These are phyloP conservation scores for Brassica nigra DNA, from an alignment of 345 rosid species.

Conservation along the genomic window DNA sequence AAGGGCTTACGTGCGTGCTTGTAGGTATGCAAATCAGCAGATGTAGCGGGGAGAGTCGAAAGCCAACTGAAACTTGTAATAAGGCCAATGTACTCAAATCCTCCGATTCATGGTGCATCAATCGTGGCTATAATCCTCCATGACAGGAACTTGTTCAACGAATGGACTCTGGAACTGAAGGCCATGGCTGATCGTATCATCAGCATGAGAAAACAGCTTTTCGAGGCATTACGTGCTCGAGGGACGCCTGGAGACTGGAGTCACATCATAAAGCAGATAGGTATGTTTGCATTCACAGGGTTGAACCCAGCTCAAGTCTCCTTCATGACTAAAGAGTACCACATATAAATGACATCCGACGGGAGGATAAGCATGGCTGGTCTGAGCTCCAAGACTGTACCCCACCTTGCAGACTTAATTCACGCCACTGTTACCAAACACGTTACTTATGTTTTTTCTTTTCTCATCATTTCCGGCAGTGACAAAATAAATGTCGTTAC, in stretches of 20 bases:
- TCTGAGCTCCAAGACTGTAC: slow-evolving; percentile 66
- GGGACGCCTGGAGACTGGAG: slow-evolving; percentile 83
- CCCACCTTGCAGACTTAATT: slow-evolving; percentile 59
- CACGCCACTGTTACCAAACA: slow-evolving; percentile 40
- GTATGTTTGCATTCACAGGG: slow-evolving; percentile 82
- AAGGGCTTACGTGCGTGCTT: not conserved
- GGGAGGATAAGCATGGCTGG: slow-evolving; percentile 93
- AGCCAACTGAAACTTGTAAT: slow-evolving; percentile 89
- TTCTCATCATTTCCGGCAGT: slow-evolving; percentile 5
- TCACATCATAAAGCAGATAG: slow-evolving; percentile 76
- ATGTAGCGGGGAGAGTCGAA: slow-evolving; percentile 73
- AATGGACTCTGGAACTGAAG: slow-evolving; percentile 82
- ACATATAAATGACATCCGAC: slow-evolving; percentile 75
- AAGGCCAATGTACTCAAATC: slow-evolving; percentile 90
- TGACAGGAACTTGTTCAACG: slow-evolving; percentile 62
- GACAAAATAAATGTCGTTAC: slow-evolving; percentile 1
- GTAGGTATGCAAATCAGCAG: slow-evolving; percentile 85
- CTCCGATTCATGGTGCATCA: slow-evolving; percentile 91
- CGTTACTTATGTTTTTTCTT: not conserved
- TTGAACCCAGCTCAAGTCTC: slow-evolving; percentile 63
- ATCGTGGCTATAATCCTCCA: slow-evolving; percentile 74
- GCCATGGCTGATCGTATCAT: slow-evolving; percentile 82
- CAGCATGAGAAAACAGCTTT: slow-evolving; percentile 76
- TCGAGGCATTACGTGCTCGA: slow-evolving; percentile 59
- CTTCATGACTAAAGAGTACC: slow-evolving; percentile 68